A percentile compares a stretch with the other conserved stretches of the same genome.
Evolutionary conservation across 345 rosid species (phyloP).

Genomic region (Psidium friedrichsthalianum): DNA sequence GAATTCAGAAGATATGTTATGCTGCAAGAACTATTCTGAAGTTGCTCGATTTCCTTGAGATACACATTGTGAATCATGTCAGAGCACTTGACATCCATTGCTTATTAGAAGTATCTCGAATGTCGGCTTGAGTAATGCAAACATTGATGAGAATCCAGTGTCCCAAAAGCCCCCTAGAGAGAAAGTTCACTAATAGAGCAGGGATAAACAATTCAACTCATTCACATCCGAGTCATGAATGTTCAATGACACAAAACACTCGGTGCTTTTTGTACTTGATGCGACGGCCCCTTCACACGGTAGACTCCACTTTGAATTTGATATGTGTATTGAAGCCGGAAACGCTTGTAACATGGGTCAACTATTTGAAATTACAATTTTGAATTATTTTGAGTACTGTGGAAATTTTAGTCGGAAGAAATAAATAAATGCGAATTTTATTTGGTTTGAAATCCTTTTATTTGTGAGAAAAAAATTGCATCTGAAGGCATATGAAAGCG

Average conservation of each 20-base stretch:
- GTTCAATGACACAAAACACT: no score
- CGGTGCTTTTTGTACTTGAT: no score
- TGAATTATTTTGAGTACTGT: no score
- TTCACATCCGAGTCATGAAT: no score
- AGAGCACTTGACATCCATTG: neutral
- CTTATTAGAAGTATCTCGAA: no score
- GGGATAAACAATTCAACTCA: no score
- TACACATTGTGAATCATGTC: neutral
- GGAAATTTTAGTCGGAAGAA: no score
- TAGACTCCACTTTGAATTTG: no score
- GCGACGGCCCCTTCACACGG: no score
- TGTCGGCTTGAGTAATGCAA: neutral
- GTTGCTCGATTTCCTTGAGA: neutral
- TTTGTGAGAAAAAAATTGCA: neutral
- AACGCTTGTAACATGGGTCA: neutral
- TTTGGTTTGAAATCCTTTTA: neutral
- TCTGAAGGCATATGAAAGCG: neutral
- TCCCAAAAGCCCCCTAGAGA: neutral
- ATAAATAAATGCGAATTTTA: neutral
- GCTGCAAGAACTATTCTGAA: neutral
- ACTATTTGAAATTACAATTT: no score
- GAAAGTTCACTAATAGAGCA: no score
- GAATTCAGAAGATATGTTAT: neutral
- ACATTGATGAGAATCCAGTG: no score
- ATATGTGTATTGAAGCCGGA: neutral